Base-by-base conservation (phyloP, 768 basidiomycete species). In the Dioszegia crocea region DNA sequence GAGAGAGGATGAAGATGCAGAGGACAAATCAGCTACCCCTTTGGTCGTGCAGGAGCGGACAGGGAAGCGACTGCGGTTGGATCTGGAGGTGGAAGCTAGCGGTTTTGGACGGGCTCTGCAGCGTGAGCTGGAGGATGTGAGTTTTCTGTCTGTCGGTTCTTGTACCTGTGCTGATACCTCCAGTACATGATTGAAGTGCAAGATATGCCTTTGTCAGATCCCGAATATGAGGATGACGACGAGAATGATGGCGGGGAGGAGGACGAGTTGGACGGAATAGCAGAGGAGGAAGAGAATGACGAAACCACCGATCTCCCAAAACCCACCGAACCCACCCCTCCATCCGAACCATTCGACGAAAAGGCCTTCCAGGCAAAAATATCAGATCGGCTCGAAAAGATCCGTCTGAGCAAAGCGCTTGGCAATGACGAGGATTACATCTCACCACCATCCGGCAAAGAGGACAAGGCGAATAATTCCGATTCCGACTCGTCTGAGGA, bases 81-180 rank as follows among this genome's bases (percentile, higher is more conserved):
- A 99, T 79, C 85, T 96, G 19, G 83, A 89, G 64, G 93, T 97
- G 5, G 88, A 88, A 48, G 96, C 96, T 2, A 94, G 91, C 80
- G 94, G 94, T 24, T 97, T 94, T 77, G 85, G 85, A 60, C 82
- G 86, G 65, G 86, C 86, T 68, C 87, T 94, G 71, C 85, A 89
- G 82, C 84, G 85, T 70, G 78, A 83, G 40, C 79, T 97, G 56
- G 90, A 92, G 77, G 86, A 91, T 81, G 93, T 93, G 60, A 70
- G 84, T 67, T 4, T n/a, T 19, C 16, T 2, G 16, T 3, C 24
- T 3, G 26, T 16, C 16, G 3, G 24, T 17, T 17, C 31, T 23
- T 4, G 41, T 5, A 16, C 19, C 24, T 40, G n/a, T n/a, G 36
- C 31, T 65, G 63, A 63, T 53, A 45, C 52, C 19, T 6, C 33